Percentiles rank a stretch among this genome's conserved stretches.
phyloP scores from a whole-genome alignment of 192 early-diverging fungal genomes.

The Diversispora epigaea region DNA sequence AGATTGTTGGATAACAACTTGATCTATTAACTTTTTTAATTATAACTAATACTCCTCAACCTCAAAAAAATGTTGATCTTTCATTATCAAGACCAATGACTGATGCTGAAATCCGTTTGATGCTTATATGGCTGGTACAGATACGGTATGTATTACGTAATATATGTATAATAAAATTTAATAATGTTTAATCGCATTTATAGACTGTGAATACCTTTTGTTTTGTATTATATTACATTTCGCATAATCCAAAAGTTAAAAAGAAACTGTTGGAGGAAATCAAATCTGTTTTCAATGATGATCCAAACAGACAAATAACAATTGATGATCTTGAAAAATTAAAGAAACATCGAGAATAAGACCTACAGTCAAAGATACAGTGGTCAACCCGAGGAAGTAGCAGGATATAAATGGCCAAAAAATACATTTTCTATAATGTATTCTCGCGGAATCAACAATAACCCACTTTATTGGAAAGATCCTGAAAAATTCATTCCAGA shows the following conservation, averaged over 20 bases:
- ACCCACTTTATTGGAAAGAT: slow-evolving; percentile 14
- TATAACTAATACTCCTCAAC: not conserved
- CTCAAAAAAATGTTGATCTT: slow-evolving; percentile 12
- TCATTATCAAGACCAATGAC: slow-evolving; percentile 6
- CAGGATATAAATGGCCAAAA: not conserved
- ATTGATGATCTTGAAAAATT: not conserved
- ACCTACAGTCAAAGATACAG: too few species aligned
- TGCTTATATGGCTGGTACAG: not conserved
- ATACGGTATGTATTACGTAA: not conserved
- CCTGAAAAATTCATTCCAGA: slow-evolving; percentile 11
- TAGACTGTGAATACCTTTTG: slow-evolving; percentile 6
- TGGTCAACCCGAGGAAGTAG: too few species aligned
- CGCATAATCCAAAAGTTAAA: slow-evolving; percentile 11
- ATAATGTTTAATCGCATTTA: not conserved
- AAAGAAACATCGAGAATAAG: too few species aligned
- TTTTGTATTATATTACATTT: slow-evolving; percentile 13
- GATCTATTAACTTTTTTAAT: slow-evolving; percentile 28
- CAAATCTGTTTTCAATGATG: not conserved
- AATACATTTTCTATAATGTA: not conserved
- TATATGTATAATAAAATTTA: too few species aligned
- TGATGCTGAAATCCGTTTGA: slow-evolving; percentile 16
- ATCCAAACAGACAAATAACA: not conserved
- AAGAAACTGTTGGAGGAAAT: not conserved
- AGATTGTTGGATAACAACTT: not conserved
- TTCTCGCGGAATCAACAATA: slow-evolving; percentile 5